These are phyloP conservation scores for Nevesoporus exiguus DNA, from an alignment of 768 basidiomycete genomes.

Conservation along the genomic window DNA sequence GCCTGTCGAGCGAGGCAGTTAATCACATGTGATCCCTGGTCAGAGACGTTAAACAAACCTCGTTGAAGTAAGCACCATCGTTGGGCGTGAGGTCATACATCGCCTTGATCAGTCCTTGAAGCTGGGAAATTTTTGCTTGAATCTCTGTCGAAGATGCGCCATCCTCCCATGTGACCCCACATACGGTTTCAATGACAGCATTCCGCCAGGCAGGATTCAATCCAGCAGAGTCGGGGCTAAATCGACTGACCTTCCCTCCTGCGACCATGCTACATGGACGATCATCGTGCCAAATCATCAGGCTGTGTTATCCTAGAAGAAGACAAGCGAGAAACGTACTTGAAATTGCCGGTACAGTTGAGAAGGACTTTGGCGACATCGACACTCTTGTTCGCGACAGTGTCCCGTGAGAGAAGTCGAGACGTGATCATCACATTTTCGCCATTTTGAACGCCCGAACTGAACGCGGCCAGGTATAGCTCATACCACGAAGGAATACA, in stretches of 20 bases:
- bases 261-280: too few species aligned
- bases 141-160: conserved; percentile 17
- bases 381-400: not conserved
- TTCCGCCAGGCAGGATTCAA: too few species aligned
- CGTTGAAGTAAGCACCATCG: conserved; percentile 46
- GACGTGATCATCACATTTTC: not conserved
- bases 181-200: conserved; percentile 31
- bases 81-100: conserved; percentile 32
- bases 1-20: conserved; percentile 29
- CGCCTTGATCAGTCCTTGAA: conserved; percentile 20
- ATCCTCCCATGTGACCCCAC: conserved; percentile 22
- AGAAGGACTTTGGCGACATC: conserved; percentile 1
- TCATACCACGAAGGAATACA: conserved; percentile 6
- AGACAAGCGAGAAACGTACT: not conserved
- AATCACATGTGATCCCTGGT: too few species aligned
- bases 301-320: not conserved
- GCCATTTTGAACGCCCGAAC: not conserved
- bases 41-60: conserved; percentile 29
- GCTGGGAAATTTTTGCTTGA: conserved; percentile 4
- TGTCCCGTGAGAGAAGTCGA: conserved; percentile 13
- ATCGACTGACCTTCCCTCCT: too few species aligned
- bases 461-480: not conserved
- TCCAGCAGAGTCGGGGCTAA: too few species aligned
- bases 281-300: not conserved
- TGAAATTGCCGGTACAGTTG: not conserved